Evolutionary conservation across 2,329 filamentous ascomycete genomes (phyloP).

Genomic region (Colletotrichum graminicola): DNA sequence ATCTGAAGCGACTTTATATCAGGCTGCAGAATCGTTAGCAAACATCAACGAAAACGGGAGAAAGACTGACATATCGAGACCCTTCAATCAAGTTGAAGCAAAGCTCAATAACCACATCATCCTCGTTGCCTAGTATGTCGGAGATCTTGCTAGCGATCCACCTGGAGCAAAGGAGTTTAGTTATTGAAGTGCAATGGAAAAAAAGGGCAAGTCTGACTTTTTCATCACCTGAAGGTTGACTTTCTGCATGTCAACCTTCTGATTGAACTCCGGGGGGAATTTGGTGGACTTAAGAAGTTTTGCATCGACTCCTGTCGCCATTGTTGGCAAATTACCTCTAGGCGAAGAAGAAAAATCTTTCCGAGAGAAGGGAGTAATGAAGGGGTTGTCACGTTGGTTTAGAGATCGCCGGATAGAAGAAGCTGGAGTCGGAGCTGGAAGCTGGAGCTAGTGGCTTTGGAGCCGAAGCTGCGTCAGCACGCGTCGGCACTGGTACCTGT

Average conservation of each 20-base stretch:
- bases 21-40: slow-evolving; percentile 69
- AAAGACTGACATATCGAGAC: slow-evolving; percentile 76
- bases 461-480: slow-evolving; percentile 10
- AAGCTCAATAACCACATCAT: slow-evolving; percentile 95
- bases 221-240: slow-evolving; percentile 98
- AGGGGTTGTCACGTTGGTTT: slow-evolving; percentile 26
- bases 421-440: slow-evolving; percentile 1
- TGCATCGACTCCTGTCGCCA: slow-evolving; percentile 88
- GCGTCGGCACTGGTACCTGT: slow-evolving; percentile 6
- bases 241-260: slow-evolving; percentile 97
- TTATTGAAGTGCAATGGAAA: slow-evolving; percentile 11
- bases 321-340: slow-evolving; percentile 53
- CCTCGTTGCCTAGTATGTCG: slow-evolving; percentile 89
- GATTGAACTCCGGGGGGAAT: slow-evolving; percentile 92
- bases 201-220: slow-evolving; percentile 69
- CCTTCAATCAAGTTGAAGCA: slow-evolving; percentile 79
- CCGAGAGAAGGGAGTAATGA: neutral
- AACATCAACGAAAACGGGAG: slow-evolving; percentile 5
- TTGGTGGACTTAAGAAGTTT: slow-evolving; percentile 93
- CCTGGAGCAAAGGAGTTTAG: slow-evolving; percentile 60
- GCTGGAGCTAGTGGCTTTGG: slow-evolving; percentile 1
- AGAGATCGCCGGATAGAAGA: neutral
- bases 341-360: slow-evolving; percentile 34
- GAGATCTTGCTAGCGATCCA: slow-evolving; percentile 94
- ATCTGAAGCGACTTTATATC: slow-evolving; percentile 97